A percentile compares a stretch with the other conserved stretches of the same genome.
Conservation (phyloP, 2,329 filamentous ascomycete species). For the Ceratocystiopsis minuta region DNA sequence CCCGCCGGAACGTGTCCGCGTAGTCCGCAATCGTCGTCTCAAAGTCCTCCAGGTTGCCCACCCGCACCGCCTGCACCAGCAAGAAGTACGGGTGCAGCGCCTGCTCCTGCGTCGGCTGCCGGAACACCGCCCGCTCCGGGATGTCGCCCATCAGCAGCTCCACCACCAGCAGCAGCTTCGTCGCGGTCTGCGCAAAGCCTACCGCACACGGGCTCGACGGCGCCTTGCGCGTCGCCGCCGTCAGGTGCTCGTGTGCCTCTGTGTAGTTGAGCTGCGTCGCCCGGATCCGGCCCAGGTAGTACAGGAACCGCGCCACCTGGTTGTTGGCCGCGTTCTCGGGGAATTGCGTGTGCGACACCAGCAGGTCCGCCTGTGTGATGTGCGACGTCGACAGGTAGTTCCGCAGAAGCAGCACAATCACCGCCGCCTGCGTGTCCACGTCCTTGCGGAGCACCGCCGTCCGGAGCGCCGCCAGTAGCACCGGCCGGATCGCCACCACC, state of each 20-base stretch:
- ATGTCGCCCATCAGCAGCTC: slow-evolving; percentile 98
- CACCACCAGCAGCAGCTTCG: slow-evolving; percentile 89
- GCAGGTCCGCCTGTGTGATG: slow-evolving; percentile 87
- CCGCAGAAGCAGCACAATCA: slow-evolving; percentile 84
- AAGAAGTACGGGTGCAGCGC: slow-evolving; percentile 84
- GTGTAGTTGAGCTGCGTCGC: slow-evolving; percentile 95
- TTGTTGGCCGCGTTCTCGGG: slow-evolving; percentile 91
- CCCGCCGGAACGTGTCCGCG: slow-evolving; percentile 70
- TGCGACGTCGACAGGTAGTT: slow-evolving; percentile 95
- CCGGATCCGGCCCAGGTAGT: slow-evolving; percentile 91
- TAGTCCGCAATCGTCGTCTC: slow-evolving; percentile 69
- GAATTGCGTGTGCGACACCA: slow-evolving; percentile 92
- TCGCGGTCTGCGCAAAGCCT: slow-evolving; percentile 89
- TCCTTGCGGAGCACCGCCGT: slow-evolving; percentile 96
- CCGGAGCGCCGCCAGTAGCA: slow-evolving; percentile 70
- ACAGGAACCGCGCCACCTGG: slow-evolving; percentile 91
- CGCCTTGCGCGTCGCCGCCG: slow-evolving; percentile 84
- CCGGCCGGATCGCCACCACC: slow-evolving; percentile 70
- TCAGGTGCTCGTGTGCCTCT: slow-evolving; percentile 86
- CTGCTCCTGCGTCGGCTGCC: slow-evolving; percentile 70
- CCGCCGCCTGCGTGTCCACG: slow-evolving; percentile 87
- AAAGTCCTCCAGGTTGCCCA: slow-evolving; percentile 92
- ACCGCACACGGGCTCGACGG: slow-evolving; percentile 76
- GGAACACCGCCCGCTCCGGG: slow-evolving; percentile 85
- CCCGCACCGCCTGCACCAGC: slow-evolving; percentile 83